Base-by-base conservation (phyloP, 371 early-diverging fungal species). In the Zopfochytrium polystomum region DNA sequence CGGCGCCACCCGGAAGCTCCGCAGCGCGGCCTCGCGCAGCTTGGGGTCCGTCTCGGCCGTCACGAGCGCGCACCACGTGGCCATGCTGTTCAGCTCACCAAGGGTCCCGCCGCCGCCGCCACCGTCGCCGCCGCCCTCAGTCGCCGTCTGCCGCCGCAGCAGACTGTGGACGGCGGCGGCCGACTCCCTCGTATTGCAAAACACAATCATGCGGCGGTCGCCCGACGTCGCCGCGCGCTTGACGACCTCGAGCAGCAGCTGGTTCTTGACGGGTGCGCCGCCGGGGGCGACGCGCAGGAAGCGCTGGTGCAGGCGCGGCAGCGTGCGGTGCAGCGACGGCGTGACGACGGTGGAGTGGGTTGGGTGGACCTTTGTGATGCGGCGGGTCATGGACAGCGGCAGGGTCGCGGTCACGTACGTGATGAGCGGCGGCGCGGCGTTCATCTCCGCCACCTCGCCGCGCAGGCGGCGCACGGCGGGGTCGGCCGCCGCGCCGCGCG, bases 371-470 rank as follows among this genome's bases (percentile, higher is more conserved):
- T 61, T 65, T 3, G 84, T 79, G 46, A 91, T 82, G 1, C 70
- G 65, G 9, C 79, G 77, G 45, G 82, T 79, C 11, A 96, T 85
- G 1, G 87, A 79, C 48, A 86, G 82, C 27, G 96, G 94, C 55
- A 96, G 63, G 0, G 96, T 96, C 1, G 96, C 96, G 1, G 89
- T 87, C 9, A 92, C 90, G 55, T 91, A 71, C 11, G 80, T 76
- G 25, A 51, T 64, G 42, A 46, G 33, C 43, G 67, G 51, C 35
- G 5, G 18, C 35, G 43, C 26, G 43, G 61, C 29, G 52, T 30
- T 43, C 38, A 51, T 27, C 29, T 65, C 68, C 25, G 58, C 55
- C n/a, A n/a, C n/a, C n/a, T n/a, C n/a, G n/a, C n/a, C n/a, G n/a
- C n/a, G n/a, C n/a, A n/a, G n/a, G n/a, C n/a, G n/a, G n/a, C n/a